phyloP scores from a whole-genome alignment of 306 rosid species.

The Acmispon strigosus region DNA sequence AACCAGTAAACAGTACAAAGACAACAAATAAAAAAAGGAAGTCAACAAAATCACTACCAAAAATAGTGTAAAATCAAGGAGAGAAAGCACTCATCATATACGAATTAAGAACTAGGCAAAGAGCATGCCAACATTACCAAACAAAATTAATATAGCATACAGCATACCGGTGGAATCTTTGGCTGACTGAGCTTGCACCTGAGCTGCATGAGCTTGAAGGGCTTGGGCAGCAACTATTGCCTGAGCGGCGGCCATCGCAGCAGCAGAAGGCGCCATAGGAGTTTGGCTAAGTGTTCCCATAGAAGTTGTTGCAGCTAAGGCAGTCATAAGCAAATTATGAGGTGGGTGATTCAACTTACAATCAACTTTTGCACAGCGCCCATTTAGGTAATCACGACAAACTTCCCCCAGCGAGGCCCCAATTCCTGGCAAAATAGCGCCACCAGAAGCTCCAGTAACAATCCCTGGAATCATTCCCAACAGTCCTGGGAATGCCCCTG shows the following conservation, averaged over 20 bases:
- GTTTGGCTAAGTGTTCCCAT: conserved; percentile 94
- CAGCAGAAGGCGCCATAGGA: conserved; percentile 99
- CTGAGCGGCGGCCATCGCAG: conserved; percentile 99
- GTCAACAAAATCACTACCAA: background rate
- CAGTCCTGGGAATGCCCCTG: conserved; percentile 95
- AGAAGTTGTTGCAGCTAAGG: conserved; percentile 87
- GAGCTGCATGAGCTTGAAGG: conserved; percentile 98
- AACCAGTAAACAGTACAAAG: background rate
- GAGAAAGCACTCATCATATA: background rate
- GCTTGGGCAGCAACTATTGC: conserved; percentile 99
- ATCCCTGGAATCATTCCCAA: conserved; percentile 97
- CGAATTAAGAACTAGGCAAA: background rate
- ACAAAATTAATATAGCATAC: conserved; percentile 26
- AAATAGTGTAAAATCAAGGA: conserved; percentile 1
- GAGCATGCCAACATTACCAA: background rate
- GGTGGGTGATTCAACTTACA: conserved; percentile 96
- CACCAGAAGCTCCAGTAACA: conserved; percentile 89
- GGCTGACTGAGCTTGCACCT: conserved; percentile 75
- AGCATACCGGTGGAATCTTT: conserved; percentile 78
- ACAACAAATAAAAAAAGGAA: background rate
- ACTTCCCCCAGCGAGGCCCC: conserved; percentile 96
- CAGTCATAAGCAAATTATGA: conserved; percentile 92
- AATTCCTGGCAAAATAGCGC: conserved; percentile 93
- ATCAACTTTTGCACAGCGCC: conserved; percentile 85
- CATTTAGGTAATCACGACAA: conserved; percentile 91